These are phyloP conservation scores for Scenedesmus sp. DNA, from an alignment of 163 green algal species.

Conservation along the genomic window DNA sequence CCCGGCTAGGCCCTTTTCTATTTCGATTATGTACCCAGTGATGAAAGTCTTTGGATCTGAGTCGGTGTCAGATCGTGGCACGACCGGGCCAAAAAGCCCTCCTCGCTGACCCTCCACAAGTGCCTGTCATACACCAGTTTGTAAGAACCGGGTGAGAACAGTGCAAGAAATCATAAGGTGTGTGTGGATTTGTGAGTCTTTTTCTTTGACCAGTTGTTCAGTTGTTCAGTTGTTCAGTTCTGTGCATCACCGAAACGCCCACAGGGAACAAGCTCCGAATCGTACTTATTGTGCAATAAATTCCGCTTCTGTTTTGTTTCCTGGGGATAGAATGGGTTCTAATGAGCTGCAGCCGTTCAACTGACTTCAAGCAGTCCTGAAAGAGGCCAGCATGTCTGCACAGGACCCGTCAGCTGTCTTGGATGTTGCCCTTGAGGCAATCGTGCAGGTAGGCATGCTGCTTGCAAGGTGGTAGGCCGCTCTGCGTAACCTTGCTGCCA, in stretches of 20 bases:
- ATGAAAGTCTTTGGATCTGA: neutral
- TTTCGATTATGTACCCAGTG: neutral
- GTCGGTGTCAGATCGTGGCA: neutral
- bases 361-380: neutral
- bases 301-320: neutral
- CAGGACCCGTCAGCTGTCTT: neutral
- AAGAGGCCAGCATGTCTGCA: constrained; percentile 1
- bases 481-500: neutral
- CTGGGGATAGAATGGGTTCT: neutral
- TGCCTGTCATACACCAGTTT: neutral
- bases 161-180: no score
- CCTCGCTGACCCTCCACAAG: neutral
- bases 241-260: neutral
- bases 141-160: no score
- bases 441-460: constrained; percentile 8
- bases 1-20: neutral
- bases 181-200: no score
- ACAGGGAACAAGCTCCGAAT: neutral
- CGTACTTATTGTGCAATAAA: neutral
- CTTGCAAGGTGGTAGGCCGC: neutral
- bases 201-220: no score
- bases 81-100: neutral
- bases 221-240: neutral
- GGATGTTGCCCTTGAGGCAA: neutral
- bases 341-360: neutral